phyloP scores from a whole-genome alignment of 495 filamentous ascomycete genomes.

The Penicillium flavigenum region DNA sequence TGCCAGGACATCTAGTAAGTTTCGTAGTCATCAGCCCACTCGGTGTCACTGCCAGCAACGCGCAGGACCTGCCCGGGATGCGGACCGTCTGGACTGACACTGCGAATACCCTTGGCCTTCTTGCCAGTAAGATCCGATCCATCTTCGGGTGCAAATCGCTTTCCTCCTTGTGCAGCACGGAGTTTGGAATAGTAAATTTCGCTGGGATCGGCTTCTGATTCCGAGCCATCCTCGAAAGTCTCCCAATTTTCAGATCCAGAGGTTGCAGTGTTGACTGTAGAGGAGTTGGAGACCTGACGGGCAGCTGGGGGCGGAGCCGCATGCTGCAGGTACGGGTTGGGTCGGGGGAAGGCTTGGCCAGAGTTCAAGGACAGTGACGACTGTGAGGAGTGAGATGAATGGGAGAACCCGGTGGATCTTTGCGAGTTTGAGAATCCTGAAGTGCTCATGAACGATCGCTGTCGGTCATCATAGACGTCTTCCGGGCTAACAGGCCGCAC shows the following conservation, averaged over 20 bases:
- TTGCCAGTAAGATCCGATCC: conserved; percentile 52
- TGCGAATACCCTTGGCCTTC: conserved; percentile 54
- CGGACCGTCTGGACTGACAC: conserved; percentile 45
- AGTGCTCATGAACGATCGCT: conserved; percentile 50
- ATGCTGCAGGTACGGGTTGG: conserved; percentile 44
- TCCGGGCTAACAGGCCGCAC: conserved; percentile 80
- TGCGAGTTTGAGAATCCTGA: conserved; percentile 45
- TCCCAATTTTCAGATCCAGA: conserved; percentile 95
- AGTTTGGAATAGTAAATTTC: conserved; percentile 78
- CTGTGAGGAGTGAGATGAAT: conserved; percentile 41
- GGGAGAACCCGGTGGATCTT: conserved; percentile 41
- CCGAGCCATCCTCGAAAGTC: conserved; percentile 78
- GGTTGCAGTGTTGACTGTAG: conserved; percentile 58
- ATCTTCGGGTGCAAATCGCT: conserved; percentile 62
- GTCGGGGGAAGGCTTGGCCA: conserved; percentile 36
- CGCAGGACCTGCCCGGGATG: conserved; percentile 41
- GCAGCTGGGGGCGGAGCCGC: conserved; percentile 51
- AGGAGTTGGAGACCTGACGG: conserved; percentile 72
- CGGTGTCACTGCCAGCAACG: conserved; percentile 48
- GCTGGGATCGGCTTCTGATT: conserved; percentile 69
- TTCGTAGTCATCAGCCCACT: conserved; percentile 53
- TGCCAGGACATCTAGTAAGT: conserved; percentile 34
- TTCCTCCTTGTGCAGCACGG: conserved; percentile 57
- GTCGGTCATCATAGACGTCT: conserved; percentile 78
- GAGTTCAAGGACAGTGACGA: conserved; percentile 43